A percentile compares a stretch with the other conserved stretches of the same genome.
Evolutionary conservation across 148 eudicot genomes (phyloP).

Genomic region (Simmondsia chinensis): DNA sequence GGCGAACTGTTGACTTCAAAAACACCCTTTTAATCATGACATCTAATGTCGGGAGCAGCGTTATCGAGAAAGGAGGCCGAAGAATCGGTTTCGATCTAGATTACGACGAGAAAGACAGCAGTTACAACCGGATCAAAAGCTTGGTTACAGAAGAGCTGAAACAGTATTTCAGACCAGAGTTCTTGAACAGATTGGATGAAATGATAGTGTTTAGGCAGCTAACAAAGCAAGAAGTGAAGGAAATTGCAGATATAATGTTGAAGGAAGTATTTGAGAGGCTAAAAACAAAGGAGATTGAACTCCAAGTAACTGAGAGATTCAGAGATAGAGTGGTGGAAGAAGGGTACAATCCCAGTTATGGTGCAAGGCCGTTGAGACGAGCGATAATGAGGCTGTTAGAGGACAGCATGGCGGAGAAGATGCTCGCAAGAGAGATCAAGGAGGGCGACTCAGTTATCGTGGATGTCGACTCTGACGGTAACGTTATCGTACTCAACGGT

Average conservation of each 20-base stretch:
- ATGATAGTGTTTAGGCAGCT: constrained; percentile 38
- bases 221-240: constrained; percentile 29
- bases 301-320: constrained; percentile 28
- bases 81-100: too few relatives aligned
- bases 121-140: constrained; percentile 32
- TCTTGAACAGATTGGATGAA: constrained; percentile 37
- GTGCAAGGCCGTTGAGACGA: constrained; percentile 39
- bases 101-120: constrained; percentile 33
- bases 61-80: constrained; percentile 25
- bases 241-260: constrained; percentile 31
- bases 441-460: constrained; percentile 28
- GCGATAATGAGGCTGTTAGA: constrained; percentile 37
- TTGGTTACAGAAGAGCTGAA: constrained; percentile 31
- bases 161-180: constrained; percentile 30
- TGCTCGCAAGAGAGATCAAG: constrained; percentile 24
- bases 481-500: constrained; percentile 23
- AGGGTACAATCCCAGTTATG: constrained; percentile 34
- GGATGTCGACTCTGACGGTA: constrained; percentile 26
- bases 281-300: constrained; percentile 26
- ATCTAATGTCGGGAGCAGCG: constrained; percentile 39
- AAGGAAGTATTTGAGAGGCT: constrained; percentile 31
- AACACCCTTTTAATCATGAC: constrained; percentile 44
- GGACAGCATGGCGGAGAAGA: constrained; percentile 38
- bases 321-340: constrained; percentile 28
- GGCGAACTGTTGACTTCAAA: constrained; percentile 41